Evolutionary conservation across 2,329 filamentous ascomycete genomes (phyloP).

Genomic region (Fusarium pseudonygamai): DNA sequence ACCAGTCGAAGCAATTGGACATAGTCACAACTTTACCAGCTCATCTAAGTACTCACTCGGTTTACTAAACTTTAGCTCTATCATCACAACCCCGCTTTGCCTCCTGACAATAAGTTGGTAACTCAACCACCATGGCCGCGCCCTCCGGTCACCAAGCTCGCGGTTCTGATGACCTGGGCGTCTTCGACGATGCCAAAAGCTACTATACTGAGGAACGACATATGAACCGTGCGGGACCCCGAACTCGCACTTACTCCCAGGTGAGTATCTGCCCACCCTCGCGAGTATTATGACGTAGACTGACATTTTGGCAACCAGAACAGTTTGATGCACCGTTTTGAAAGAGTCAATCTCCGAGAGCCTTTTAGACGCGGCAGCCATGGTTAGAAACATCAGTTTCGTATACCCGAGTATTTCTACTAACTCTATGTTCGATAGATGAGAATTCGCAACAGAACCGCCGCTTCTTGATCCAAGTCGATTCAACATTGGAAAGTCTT

Average conservation of each 20-base stretch:
- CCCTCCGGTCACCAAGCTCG: slow-evolving; percentile 43
- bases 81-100: slow-evolving; percentile 12
- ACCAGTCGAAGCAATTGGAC: slow-evolving; percentile 19
- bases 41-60: background rate
- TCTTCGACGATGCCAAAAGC: slow-evolving; percentile 67
- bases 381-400: slow-evolving; percentile 51
- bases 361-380: slow-evolving; percentile 69
- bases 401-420: background rate
- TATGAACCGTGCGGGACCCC: slow-evolving; percentile 59
- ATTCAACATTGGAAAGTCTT: slow-evolving; percentile 81
- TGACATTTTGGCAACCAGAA: slow-evolving; percentile 55
- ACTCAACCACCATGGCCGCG: slow-evolving; percentile 40
- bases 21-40: slow-evolving; percentile 5
- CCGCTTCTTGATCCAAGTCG: slow-evolving; percentile 87
- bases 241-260: slow-evolving; percentile 67
- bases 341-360: slow-evolving; percentile 60
- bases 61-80: background rate
- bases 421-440: slow-evolving; percentile 61
- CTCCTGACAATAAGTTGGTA: slow-evolving; percentile 4
- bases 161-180: slow-evolving; percentile 58
- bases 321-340: slow-evolving; percentile 62
- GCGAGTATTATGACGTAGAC: slow-evolving; percentile 11
- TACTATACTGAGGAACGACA: slow-evolving; percentile 68
- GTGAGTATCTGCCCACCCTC: slow-evolving; percentile 45
- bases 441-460: slow-evolving; percentile 74